These are phyloP conservation scores for Coemansia sp. DNA, from an alignment of 192 early-diverging fungal species.

Conservation along the genomic window DNA sequence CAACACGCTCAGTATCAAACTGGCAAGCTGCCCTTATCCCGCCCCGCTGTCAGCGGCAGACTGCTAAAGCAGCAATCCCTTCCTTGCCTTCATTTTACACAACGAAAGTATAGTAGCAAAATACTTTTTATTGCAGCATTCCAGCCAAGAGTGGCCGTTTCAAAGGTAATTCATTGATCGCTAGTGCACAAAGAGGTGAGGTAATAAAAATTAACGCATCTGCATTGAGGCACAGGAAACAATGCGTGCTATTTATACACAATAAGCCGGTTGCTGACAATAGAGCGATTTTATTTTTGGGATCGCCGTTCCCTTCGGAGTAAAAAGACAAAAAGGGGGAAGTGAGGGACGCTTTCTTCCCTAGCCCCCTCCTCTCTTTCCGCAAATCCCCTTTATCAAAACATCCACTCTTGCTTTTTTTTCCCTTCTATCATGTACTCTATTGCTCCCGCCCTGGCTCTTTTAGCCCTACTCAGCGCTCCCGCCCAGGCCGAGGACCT, in stretches of 20 bases:
- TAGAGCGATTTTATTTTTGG: background rate
- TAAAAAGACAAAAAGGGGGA: background rate
- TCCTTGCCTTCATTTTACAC: no score
- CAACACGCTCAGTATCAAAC: no score
- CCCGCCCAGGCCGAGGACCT: constrained; percentile 4
- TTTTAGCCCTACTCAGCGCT: background rate
- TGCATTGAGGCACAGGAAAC: background rate
- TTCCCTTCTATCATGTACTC: background rate
- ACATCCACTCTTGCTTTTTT: background rate
- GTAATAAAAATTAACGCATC: background rate
- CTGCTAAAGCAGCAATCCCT: no score
- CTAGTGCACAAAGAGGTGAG: background rate
- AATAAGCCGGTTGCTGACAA: background rate
- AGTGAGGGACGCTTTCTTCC: background rate
- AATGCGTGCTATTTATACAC: background rate
- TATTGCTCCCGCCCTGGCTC: background rate
- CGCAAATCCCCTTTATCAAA: background rate
- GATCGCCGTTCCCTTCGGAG: background rate
- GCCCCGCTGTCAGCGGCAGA: no score
- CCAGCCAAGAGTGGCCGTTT: no score
- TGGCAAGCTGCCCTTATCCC: no score
- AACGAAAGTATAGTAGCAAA: no score
- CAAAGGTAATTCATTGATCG: no score
- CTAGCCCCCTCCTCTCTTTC: background rate
- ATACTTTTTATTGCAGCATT: no score